Conservation (phyloP, 1,139 yeast species). For the Sugiyamaella paludigena region DNA sequence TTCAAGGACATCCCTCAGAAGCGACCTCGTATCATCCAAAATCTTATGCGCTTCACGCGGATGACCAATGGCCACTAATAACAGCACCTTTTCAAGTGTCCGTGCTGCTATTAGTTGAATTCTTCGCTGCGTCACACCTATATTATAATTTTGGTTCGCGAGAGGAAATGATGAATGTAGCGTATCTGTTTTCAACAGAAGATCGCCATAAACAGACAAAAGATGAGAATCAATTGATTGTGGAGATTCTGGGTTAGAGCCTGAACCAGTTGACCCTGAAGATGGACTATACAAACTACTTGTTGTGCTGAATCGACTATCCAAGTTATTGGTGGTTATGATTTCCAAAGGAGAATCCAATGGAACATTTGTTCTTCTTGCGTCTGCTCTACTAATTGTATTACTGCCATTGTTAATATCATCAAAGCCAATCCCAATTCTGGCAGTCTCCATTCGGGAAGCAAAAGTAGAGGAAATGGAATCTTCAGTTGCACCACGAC, state of each 20-base stretch:
- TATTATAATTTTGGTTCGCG: slow-evolving; percentile 21
- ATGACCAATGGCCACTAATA: slow-evolving; percentile 7
- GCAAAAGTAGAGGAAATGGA: not conserved
- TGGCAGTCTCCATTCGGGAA: slow-evolving; percentile 2
- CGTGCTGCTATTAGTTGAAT: slow-evolving; percentile 28
- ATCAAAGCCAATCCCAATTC: slow-evolving; percentile 4
- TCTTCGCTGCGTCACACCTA: slow-evolving; percentile 26
- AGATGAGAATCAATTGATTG: slow-evolving; percentile 17
- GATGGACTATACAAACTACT: slow-evolving; percentile 11
- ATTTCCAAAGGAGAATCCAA: slow-evolving; percentile 9
- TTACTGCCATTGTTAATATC: not conserved
- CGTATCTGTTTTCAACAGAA: slow-evolving; percentile 12
- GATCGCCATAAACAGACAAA: slow-evolving; percentile 22
- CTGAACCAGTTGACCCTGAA: not conserved
- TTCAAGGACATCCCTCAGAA: slow-evolving; percentile 16
- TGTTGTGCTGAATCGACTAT: slow-evolving; percentile 1
- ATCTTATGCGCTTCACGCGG: slow-evolving; percentile 15
- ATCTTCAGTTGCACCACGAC: not conserved
- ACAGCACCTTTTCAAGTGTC: slow-evolving; percentile 23
- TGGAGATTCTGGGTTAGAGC: too few relatives aligned
- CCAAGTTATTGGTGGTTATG: not conserved
- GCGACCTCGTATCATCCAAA: slow-evolving; percentile 15
- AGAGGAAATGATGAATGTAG: slow-evolving; percentile 19
- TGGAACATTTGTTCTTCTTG: too few relatives aligned
- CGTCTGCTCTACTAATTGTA: too few relatives aligned